Evolutionary conservation across 345 rosid species (phyloP).

Genomic region (Acer saccharum): DNA sequence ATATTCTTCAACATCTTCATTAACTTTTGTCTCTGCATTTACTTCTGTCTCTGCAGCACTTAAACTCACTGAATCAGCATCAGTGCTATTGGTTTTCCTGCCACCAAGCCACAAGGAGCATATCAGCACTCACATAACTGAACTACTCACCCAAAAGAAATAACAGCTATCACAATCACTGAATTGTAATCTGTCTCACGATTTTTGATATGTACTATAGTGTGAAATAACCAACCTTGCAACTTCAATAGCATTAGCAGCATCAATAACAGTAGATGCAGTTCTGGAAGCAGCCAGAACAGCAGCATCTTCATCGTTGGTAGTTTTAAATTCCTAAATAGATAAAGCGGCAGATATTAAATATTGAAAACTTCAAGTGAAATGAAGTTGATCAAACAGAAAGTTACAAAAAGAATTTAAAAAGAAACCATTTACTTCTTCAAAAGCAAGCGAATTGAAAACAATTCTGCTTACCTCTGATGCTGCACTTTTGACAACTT

Average conservation of each 20-base stretch:
- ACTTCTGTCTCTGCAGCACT: conserved; percentile 38
- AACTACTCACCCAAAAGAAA: conserved; percentile 13
- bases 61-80: conserved; percentile 43
- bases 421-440: not conserved
- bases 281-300: conserved; percentile 83
- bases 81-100: conserved; percentile 48
- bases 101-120: conserved; percentile 27
- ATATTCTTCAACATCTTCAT: conserved; percentile 61
- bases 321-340: conserved; percentile 63
- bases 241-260: conserved; percentile 74
- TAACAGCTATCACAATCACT: conserved; percentile 21
- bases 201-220: not conserved
- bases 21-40: conserved; percentile 44
- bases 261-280: conserved; percentile 92
- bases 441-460: not conserved
- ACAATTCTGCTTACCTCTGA: conserved; percentile 55
- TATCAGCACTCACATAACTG: conserved; percentile 27
- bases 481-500: conserved; percentile 92
- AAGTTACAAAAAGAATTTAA: not conserved
- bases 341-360: not conserved
- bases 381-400: not conserved
- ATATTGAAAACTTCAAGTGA: not conserved
- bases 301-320: conserved; percentile 86
- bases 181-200: conserved; percentile 10
- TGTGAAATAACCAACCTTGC: conserved; percentile 60